Evolutionary conservation across 352 stramenopile species (phyloP).

Genomic region (Elongisporangium anandrum): DNA sequence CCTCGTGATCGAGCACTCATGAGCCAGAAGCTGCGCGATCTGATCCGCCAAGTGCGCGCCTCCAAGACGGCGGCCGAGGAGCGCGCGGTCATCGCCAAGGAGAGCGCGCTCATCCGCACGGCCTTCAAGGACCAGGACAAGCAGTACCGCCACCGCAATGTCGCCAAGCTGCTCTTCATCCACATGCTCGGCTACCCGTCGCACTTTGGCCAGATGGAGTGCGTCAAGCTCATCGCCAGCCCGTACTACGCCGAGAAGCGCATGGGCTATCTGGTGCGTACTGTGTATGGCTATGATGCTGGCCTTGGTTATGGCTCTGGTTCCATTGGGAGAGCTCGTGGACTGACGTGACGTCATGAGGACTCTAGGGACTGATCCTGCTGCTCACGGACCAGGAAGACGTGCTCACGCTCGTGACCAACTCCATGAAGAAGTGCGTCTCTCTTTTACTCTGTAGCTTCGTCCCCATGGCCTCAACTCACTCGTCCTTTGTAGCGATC

Average conservation of each 20-base stretch:
- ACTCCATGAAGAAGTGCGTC: constrained; percentile 97
- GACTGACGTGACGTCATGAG: background rate
- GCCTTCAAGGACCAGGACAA: constrained; percentile 98
- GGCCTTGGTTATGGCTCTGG: too few relatives aligned
- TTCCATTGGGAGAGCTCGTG: background rate
- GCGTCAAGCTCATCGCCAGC: constrained; percentile 98
- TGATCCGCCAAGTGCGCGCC: constrained; percentile 97
- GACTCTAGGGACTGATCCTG: constrained; percentile 89
- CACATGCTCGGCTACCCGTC: constrained; percentile 99
- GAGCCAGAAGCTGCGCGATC: constrained; percentile 97
- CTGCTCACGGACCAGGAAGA: constrained; percentile 98
- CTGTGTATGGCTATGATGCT: background rate
- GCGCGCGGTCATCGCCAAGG: constrained; percentile 98
- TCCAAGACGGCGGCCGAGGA: constrained; percentile 99
- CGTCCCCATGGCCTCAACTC: constrained; percentile 1
- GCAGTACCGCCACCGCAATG: constrained; percentile 97
- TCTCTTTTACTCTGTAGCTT: constrained; percentile 1
- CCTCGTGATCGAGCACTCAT: constrained; percentile 41
- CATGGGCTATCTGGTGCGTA: constrained; percentile 95
- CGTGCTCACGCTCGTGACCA: constrained; percentile 99
- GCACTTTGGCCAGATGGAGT: constrained; percentile 99
- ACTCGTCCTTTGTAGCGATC: constrained; percentile 54
- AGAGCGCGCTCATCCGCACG: constrained; percentile 98
- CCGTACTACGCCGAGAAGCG: constrained; percentile 99
- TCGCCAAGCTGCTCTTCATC: constrained; percentile 99